Percentiles rank a stretch among this genome's conserved stretches.
Conservation (phyloP, 768 basidiomycete genomes). For the Vishniacozyma victoriae region DNA sequence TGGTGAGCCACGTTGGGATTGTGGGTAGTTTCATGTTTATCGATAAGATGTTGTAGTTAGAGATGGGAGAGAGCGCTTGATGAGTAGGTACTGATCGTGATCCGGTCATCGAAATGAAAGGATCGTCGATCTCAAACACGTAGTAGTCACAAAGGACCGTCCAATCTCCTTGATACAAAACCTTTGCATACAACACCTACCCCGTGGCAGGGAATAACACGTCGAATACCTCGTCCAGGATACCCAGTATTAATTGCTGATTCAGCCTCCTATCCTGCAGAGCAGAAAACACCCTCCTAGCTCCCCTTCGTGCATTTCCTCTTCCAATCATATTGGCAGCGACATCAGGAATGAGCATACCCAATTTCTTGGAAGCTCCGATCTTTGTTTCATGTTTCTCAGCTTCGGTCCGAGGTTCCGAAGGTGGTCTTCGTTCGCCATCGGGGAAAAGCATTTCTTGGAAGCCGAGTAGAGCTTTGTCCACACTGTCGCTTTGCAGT, state of each 20-base stretch:
- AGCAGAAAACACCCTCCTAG: slow-evolving; percentile 85
- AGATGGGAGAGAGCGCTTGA: too few species aligned
- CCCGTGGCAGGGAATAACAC: too few species aligned
- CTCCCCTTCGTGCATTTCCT: slow-evolving; percentile 86
- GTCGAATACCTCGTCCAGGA: slow-evolving; percentile 91
- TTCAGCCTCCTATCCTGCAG: slow-evolving; percentile 91
- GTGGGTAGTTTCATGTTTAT: too few species aligned
- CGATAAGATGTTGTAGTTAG: too few species aligned
- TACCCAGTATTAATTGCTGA: slow-evolving; percentile 81
- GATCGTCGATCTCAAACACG: too few species aligned
- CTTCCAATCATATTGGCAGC: slow-evolving; percentile 98
- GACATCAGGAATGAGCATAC: slow-evolving; percentile 83
- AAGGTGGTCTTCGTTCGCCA: slow-evolving; percentile 63
- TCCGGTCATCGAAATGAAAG: too few species aligned
- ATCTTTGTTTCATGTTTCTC: slow-evolving; percentile 75
- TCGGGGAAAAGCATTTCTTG: slow-evolving; percentile 77
- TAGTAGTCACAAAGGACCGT: too few species aligned
- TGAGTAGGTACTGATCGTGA: too few species aligned
- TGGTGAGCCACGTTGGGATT: too few species aligned
- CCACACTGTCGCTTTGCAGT: slow-evolving; percentile 64
- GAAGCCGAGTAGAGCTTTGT: slow-evolving; percentile 62
- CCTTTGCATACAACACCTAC: too few species aligned
- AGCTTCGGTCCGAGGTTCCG: slow-evolving; percentile 64
- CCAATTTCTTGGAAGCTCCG: slow-evolving; percentile 83
- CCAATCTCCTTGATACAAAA: too few species aligned